Base-by-base conservation (phyloP, 805 yeast genomes). In the Saturnispora diversa region DNA sequence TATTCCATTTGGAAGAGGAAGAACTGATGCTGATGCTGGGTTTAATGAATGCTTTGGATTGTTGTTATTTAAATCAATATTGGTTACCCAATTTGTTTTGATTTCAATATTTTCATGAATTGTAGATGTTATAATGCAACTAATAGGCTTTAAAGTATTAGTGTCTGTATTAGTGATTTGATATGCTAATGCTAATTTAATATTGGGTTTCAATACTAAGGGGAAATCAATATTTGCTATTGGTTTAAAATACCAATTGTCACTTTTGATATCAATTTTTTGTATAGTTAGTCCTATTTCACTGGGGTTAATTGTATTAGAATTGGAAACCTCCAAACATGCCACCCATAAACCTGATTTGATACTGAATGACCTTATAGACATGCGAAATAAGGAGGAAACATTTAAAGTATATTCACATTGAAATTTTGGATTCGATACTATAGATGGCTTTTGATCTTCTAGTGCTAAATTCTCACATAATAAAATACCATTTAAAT, bases 41-140 rank as follows among this genome's bases (percentile, higher is more conserved):
- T 39, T 35, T 20, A 33, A 25, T 39, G 39, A 10, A 24, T 30
- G 13, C 15, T 42, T 10, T 26, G 48, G 25, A 39, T 36, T 19
- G 32, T n/a, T 23, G 22, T n/a, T 31, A 10, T 44, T 27, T 11
- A 58, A 52, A 42, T 58, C 68, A 8, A 66, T 56, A 23, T 56
- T 56, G 3, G 70, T 64, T 5, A 55, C 53, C 70, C 70, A 66
- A 26, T 52, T 54, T 2, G 69, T 64, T 5, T 44, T 44, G 11
- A 62, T 48, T 6, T 48, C 31, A 16, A 48, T 44, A 4, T 49
- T 40, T 5, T 42, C 40, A 31, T 51, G 50, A 7, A 58, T 39
- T 2, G 38, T 44, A 8, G 59, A 48, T 13, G 42, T 37, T 3
- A 57, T 53, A 1, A 45, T 44, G 6, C 56, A 56, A 3, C 44